Base-by-base conservation (phyloP, 176 grass and related monocot genomes). In the Oryza glumipatula region DNA sequence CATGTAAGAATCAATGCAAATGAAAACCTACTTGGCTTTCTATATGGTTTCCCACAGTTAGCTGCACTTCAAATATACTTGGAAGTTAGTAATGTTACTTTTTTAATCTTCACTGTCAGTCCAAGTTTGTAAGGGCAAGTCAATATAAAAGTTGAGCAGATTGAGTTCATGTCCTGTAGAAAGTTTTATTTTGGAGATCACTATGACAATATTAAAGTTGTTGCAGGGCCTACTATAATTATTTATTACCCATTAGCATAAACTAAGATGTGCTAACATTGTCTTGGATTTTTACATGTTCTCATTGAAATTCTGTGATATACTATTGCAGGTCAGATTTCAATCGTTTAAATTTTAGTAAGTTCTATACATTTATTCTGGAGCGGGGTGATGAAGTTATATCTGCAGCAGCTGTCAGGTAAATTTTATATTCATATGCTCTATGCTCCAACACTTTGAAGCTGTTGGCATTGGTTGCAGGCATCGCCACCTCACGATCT, bases 341-440 rank as follows among this genome's bases (percentile, higher is more conserved):
- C 91, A 90, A 70, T 86, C 86, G 96, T 79, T 86, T 98, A 87
- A 81, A 98, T 80, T 98, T 95, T 76, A 85, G 87, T 75, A 90
- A 88, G 23, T 98, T 98, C 86, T 96, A 98, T 79, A 85, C 96
- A 39, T 96, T 98, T 87, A 85, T 98, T 71, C 86, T 98, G 81
- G 93, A 98, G 79, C 78, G 78, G 41, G 89, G 93, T 82, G 96
- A 94, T 81, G 96, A 98, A 96, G 92, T 98, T 68, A 98, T 98
- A 74, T 92, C 96, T 2, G 78, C 77, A 5, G 96, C 96, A 86
- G 94, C 91, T 91, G 71, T 98, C 71, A 92, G 96, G 96, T 98
- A 87, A 22, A 54, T 44, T 70, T 32, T 73, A 8, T 65, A 56
- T 67, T 35, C 58, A 68, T 80, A 61, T 76, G 22, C 5, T 77